Evolutionary conservation across 1,284 basidiomycete species (phyloP).

Genomic region (Laetiporus sulphureus): DNA sequence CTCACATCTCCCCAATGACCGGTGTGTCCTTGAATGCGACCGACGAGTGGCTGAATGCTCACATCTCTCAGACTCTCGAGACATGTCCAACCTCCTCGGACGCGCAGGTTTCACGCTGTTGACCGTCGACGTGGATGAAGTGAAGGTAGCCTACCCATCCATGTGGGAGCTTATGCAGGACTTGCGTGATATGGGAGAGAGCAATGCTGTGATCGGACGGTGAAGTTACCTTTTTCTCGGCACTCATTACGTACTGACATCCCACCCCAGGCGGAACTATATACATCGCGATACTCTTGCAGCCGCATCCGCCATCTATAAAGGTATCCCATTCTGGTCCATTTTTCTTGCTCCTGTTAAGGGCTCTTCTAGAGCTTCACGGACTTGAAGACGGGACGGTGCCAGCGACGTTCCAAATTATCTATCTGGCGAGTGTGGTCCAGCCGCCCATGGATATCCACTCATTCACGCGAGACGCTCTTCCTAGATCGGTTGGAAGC

Average conservation of each 20-base stretch:
- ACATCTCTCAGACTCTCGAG: slow-evolving; percentile 70
- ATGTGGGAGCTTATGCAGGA: slow-evolving; percentile 98
- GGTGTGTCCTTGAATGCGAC: slow-evolving; percentile 37
- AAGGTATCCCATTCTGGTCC: slow-evolving; percentile 45
- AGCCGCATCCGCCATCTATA: slow-evolving; percentile 91
- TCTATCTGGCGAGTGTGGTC: slow-evolving; percentile 71
- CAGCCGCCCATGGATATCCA: not conserved
- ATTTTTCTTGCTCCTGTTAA: not conserved
- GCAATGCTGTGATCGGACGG: slow-evolving; percentile 85
- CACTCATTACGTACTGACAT: not conserved
- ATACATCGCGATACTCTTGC: slow-evolving; percentile 85
- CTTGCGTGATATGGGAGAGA: slow-evolving; percentile 93
- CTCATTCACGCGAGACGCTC: slow-evolving; percentile 6
- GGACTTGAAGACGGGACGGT: slow-evolving; percentile 79
- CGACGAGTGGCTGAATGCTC: not conserved
- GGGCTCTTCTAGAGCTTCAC: slow-evolving; percentile 64
- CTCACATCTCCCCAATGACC: slow-evolving; percentile 96
- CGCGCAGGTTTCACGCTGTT: slow-evolving; percentile 92
- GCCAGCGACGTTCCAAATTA: slow-evolving; percentile 94
- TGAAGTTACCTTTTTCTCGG: not conserved
- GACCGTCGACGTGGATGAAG: slow-evolving; percentile 94
- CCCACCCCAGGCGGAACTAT: slow-evolving; percentile 45
- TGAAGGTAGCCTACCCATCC: slow-evolving; percentile 86
- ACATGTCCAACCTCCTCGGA: slow-evolving; percentile 86
- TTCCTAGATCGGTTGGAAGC: slow-evolving; percentile 97